These are phyloP conservation scores for Blastomyces parvus DNA, from an alignment of 2,329 filamentous ascomycete genomes.

Conservation along the genomic window DNA sequence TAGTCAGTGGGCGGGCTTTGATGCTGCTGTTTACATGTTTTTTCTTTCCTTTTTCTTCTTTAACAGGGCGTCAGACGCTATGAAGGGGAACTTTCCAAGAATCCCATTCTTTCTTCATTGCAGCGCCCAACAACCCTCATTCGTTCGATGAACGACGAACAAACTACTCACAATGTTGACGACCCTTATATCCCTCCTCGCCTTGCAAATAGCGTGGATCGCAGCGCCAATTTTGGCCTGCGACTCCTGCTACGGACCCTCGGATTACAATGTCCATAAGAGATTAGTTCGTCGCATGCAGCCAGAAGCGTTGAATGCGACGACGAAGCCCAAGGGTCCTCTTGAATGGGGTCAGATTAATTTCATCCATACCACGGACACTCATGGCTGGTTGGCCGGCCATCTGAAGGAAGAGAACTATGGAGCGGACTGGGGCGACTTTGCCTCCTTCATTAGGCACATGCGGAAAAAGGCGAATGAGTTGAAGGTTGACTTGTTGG, in stretches of 20 bases:
- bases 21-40: too few relatives aligned
- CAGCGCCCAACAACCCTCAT: background rate
- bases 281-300: slow-evolving; percentile 19
- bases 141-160: too few relatives aligned
- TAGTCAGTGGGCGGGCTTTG: too few relatives aligned
- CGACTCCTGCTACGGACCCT: slow-evolving; percentile 17
- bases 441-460: slow-evolving; percentile 49
- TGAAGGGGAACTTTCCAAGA: background rate
- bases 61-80: too few relatives aligned
- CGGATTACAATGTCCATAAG: slow-evolving; percentile 13
- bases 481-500: slow-evolving; percentile 50
- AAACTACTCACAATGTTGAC: too few relatives aligned
- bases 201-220: slow-evolving; percentile 6
- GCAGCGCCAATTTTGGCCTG: slow-evolving; percentile 12
- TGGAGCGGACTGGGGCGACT: slow-evolving; percentile 58
- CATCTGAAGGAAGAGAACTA: slow-evolving; percentile 55
- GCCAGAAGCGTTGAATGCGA: slow-evolving; percentile 17
- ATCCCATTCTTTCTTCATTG: background rate
- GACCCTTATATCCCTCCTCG: background rate
- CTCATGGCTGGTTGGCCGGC: slow-evolving; percentile 52
- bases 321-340: slow-evolving; percentile 16
- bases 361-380: slow-evolving; percentile 53
- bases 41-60: too few relatives aligned
- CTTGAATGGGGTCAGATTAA: slow-evolving; percentile 52
- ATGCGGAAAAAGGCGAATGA: slow-evolving; percentile 51